Evolutionary conservation across 2,329 filamentous ascomycete genomes (phyloP).

Genomic region (Aureobasidium musti): DNA sequence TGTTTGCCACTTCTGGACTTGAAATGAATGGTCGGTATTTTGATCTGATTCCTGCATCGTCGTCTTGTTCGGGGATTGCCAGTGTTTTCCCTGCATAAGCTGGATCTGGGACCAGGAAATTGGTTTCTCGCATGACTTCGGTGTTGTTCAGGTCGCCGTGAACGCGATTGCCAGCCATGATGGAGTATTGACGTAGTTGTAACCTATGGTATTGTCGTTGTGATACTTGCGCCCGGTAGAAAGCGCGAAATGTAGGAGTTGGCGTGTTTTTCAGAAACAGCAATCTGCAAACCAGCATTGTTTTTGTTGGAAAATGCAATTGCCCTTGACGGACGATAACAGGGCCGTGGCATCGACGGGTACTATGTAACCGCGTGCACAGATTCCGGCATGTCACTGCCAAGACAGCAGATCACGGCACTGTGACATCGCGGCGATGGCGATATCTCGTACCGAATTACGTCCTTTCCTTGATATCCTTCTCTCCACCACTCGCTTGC

Average conservation of each 20-base stretch:
- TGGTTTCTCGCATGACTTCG: slow-evolving; percentile 32
- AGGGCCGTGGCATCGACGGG: background rate
- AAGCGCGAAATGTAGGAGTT: background rate
- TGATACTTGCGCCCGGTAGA: background rate
- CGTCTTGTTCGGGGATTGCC: slow-evolving; percentile 50
- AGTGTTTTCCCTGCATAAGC: slow-evolving; percentile 40
- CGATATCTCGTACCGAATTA: background rate
- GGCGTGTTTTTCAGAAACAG: background rate
- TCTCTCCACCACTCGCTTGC: background rate
- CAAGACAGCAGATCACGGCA: background rate
- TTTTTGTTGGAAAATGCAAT: background rate
- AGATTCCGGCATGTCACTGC: slow-evolving; percentile 4
- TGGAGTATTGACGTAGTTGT: slow-evolving; percentile 1
- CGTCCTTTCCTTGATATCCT: background rate
- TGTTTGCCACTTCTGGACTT: slow-evolving; percentile 39
- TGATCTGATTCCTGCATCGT: slow-evolving; percentile 49
- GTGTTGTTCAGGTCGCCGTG: slow-evolving; percentile 38
- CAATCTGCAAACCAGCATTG: background rate
- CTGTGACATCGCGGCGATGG: background rate
- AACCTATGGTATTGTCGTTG: background rate
- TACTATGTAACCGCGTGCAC: background rate
- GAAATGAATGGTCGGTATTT: slow-evolving; percentile 62
- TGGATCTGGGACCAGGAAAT: slow-evolving; percentile 30
- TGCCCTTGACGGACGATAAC: background rate
- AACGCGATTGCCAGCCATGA: background rate